Evolutionary conservation across 257 asterid species (phyloP).

Genomic region (Lantana camara): DNA sequence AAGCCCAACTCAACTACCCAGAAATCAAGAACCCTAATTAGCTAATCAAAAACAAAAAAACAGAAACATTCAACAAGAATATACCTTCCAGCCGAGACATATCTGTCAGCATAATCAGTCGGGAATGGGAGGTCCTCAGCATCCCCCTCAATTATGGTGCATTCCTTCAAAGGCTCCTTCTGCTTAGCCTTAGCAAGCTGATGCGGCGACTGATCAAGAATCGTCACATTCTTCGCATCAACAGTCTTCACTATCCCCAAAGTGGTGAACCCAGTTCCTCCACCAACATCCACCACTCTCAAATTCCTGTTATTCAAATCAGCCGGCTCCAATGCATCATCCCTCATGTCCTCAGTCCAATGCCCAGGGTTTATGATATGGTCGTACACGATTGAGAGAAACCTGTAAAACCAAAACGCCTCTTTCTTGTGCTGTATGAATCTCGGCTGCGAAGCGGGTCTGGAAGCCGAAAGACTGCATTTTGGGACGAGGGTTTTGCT

Average conservation of each 20-base stretch:
- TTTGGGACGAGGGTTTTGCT: slow-evolving; percentile 45
- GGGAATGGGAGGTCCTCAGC: slow-evolving; percentile 93
- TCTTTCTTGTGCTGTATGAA: slow-evolving; percentile 96
- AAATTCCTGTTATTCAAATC: slow-evolving; percentile 53
- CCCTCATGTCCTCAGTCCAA: slow-evolving; percentile 99
- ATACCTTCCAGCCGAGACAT: slow-evolving; percentile 95
- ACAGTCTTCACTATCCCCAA: slow-evolving; percentile 85
- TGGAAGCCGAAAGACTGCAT: slow-evolving; percentile 70
- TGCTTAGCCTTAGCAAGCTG: slow-evolving; percentile 93
- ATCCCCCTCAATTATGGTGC: slow-evolving; percentile 88
- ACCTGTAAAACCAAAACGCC: slow-evolving; percentile 94
- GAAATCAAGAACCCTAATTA: neutral
- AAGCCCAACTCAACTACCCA: neutral
- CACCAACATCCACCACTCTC: slow-evolving; percentile 93
- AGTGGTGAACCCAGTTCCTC: slow-evolving; percentile 95
- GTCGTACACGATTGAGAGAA: slow-evolving; percentile 89
- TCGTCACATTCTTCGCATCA: slow-evolving; percentile 92
- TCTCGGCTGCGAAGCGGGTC: slow-evolving; percentile 91
- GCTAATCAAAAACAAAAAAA: slow-evolving; percentile 4
- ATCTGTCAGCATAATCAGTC: slow-evolving; percentile 79
- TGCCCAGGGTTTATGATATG: slow-evolving; percentile 99
- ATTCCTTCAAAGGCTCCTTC: slow-evolving; percentile 88
- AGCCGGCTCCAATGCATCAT: slow-evolving; percentile 96
- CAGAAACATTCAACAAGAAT: neutral
- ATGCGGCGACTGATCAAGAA: slow-evolving; percentile 98